Percentiles rank a stretch among this genome's conserved stretches.
Evolutionary conservation across 208 protist genomes (phyloP).

Genomic region (Tritrichomonas foetus): DNA sequence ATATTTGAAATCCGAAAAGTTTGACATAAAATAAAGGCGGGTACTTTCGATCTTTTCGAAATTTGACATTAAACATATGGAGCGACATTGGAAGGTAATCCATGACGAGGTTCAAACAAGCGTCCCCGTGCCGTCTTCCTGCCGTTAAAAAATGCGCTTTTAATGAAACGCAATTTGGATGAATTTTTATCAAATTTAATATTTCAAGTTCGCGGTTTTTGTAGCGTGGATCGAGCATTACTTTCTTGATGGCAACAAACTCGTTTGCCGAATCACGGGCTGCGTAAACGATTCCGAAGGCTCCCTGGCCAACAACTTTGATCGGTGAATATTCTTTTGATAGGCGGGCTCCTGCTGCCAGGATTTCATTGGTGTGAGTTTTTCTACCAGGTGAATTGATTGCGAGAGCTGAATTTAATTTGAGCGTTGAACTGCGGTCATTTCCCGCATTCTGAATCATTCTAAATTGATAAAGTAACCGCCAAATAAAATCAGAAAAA

Average conservation of each 20-base stretch:
- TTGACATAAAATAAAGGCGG: constrained; percentile 44
- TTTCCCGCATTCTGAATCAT: too few relatives aligned
- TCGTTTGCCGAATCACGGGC: neutral
- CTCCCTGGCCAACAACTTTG: neutral
- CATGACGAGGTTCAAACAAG: constrained; percentile 96
- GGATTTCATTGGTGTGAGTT: too few relatives aligned
- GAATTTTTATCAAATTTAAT: neutral
- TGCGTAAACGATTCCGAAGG: neutral
- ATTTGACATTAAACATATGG: constrained; percentile 72
- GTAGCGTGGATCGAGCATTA: neutral
- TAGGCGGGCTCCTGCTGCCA: too few relatives aligned
- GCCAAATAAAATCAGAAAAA: too few relatives aligned
- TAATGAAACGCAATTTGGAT: neutral
- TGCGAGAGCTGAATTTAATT: too few relatives aligned
- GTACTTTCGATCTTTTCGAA: constrained; percentile 68
- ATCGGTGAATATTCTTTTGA: neutral
- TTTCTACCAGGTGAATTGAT: too few relatives aligned
- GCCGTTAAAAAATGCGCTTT: neutral
- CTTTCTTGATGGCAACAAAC: neutral
- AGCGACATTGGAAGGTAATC: constrained; percentile 94
- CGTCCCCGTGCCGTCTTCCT: constrained; percentile 59
- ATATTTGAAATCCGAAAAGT: constrained; percentile 90
- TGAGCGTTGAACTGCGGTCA: too few relatives aligned
- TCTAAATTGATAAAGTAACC: too few relatives aligned
- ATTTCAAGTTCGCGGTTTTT: neutral